Evolutionary conservation across 140 eudicot genomes (phyloP), one percentile per base, ranked within the genome.

Genomic region (Senecio squalidus): DNA sequence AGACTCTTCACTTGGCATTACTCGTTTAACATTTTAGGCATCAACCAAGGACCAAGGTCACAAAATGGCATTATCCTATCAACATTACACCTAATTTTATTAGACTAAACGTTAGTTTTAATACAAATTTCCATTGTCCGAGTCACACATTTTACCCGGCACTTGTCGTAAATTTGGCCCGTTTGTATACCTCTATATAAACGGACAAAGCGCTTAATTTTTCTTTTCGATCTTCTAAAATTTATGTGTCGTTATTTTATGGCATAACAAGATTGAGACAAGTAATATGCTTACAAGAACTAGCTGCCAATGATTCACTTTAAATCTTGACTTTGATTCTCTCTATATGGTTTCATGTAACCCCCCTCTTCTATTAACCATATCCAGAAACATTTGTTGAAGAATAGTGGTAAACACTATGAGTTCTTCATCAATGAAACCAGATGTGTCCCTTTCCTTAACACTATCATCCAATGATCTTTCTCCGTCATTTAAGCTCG

Each of bases 391-490:
- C 41, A 28, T 28, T 29, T 21, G 6, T 21, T 4, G 33, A 14
- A 40, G 23, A 10, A 29, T 41, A 40, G 10, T 27, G 26, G 56
- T 26, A 39, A 26, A 41, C 14, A n/a, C 36, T 15, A 76, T 55
- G 80, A 69, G 38, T 70, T 74, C 70, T 52, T 66, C 84, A 57
- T 69, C 73, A 38, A 61, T 46, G 73, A 71, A 77, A 29, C 82
- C 84, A 50, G 74, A 82, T 60, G 83, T 81, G 56, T 76, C 72
- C 64, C 69, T 77, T 39, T 76, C 84, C 17, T 58, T 82, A 29
- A 60, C 72, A 18, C 29, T 53, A 43, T 53, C 75, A 61, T 59
- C 88, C 15, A 21, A 63, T 14, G 43, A 9, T 48, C 59, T 50
- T 41, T 9, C 40, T 56, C 55, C 50, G 5, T 59, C 75, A 3